Evolutionary conservation across 345 rosid species (phyloP).

Genomic region (Gossypium herbaceum): DNA sequence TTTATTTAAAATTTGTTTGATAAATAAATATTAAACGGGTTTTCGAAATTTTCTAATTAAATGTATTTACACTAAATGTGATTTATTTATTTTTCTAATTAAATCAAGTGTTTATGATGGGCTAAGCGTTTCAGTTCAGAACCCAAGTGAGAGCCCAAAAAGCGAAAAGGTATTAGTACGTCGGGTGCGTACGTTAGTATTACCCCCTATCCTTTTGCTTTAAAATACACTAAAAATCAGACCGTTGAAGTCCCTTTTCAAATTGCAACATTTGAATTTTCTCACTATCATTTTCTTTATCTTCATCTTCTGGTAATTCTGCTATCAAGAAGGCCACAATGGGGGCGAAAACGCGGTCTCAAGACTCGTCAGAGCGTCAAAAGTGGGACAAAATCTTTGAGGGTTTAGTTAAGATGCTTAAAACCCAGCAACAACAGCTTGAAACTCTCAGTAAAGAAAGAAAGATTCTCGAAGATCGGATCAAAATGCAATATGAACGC

Average conservation of each 20-base stretch:
- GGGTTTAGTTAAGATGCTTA: conserved; percentile 45
- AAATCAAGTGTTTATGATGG: no score
- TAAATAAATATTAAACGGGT: no score
- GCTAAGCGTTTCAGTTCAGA: neutral
- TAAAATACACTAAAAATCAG: neutral
- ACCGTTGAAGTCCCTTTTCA: conserved; percentile 17
- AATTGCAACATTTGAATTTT: conserved; percentile 25
- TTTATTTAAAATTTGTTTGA: no score
- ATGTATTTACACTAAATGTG: no score
- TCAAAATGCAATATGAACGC: conserved; percentile 37
- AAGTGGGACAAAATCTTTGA: conserved; percentile 61
- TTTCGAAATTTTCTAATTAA: no score
- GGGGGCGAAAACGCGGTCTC: conserved; percentile 25
- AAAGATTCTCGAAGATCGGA: conserved; percentile 49
- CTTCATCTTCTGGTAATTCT: neutral
- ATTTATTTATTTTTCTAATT: no score
- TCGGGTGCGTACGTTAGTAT: neutral
- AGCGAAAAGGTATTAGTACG: neutral
- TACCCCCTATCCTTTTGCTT: neutral
- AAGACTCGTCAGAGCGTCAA: conserved; percentile 39
- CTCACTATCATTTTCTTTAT: neutral
- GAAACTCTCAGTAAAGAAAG: conserved; percentile 51
- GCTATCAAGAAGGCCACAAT: conserved; percentile 17
- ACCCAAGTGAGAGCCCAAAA: conserved; percentile 5
- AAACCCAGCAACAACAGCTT: conserved; percentile 65